Conservation (phyloP, 1,284 basidiomycete genomes). For the Marasmius oreades region DNA sequence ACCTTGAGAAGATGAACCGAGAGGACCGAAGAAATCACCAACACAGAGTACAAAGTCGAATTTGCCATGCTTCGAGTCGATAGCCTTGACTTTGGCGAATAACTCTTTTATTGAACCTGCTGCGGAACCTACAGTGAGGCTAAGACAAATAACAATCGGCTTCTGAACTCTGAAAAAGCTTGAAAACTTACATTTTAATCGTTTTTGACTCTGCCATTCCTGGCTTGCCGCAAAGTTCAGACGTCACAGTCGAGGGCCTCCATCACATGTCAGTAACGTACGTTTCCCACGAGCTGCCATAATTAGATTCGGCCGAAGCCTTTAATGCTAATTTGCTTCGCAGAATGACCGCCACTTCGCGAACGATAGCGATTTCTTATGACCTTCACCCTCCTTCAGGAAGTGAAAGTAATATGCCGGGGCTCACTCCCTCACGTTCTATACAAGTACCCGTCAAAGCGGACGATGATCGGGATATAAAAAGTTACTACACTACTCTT, state of each 20-base stretch:
- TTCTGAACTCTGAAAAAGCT: neutral
- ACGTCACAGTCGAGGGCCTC: neutral
- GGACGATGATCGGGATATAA: slow-evolving; percentile 23
- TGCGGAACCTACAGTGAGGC: slow-evolving; percentile 85
- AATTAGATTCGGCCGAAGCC: no score
- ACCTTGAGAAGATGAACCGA: slow-evolving; percentile 29
- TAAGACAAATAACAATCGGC: slow-evolving; percentile 25
- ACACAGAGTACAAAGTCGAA: slow-evolving; percentile 86
- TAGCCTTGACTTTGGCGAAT: slow-evolving; percentile 79
- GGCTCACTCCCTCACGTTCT: slow-evolving; percentile 27
- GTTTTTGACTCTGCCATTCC: slow-evolving; percentile 8
- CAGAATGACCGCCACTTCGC: slow-evolving; percentile 12
- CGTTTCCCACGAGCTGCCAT: neutral
- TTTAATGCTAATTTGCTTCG: neutral
- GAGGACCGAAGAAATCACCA: slow-evolving; percentile 87
- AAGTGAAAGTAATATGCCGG: slow-evolving; percentile 19
- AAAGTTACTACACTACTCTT: slow-evolving; percentile 49
- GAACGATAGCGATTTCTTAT: slow-evolving; percentile 46
- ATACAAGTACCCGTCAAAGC: slow-evolving; percentile 33
- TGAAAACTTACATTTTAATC: slow-evolving; percentile 39
- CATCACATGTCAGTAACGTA: neutral
- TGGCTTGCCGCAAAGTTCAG: slow-evolving; percentile 10
- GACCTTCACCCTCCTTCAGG: slow-evolving; percentile 41
- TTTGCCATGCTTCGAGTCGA: slow-evolving; percentile 92
- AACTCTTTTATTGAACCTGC: slow-evolving; percentile 73